Evolutionary conservation across 163 green algal species (phyloP), one percentile per base, ranked within the genome.

Genomic region (Botryococcus braunii): DNA sequence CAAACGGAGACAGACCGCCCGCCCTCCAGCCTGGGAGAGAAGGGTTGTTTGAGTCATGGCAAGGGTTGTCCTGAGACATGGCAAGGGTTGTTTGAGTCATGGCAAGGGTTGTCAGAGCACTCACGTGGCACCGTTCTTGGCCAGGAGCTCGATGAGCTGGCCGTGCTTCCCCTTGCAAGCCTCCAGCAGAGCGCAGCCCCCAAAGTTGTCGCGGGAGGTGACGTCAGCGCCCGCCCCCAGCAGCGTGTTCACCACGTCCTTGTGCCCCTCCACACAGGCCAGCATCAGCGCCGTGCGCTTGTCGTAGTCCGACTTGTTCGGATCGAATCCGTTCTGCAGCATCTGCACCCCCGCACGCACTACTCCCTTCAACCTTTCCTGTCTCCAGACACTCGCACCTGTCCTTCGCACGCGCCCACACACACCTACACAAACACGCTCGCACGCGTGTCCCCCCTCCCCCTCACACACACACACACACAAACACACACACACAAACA

Each of bases 221-320:
- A 58, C 60, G 25, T 78, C 48, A 32, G 71, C 71, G 0, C 69
- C 68, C 17, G 74, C 68, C 0, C 63, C 56, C 41, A 82, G 62
- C 59, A 84, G 66, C 55, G 69, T 6, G 5, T 67, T 21, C 29
- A 70, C 66, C 17, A 78, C 69, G 1, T 65, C 70, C 5, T 27
- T 62, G 55, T 85, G 75, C 29, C 76, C 73, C 39, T 75, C 69
- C 5, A 62, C 65, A 13, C 40, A 61, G 4, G 56, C 73, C 70
- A 84, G 72, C 79, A 85, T 85, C 8, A 85, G 70, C 5, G 47
- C 79, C 0, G 79, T 84, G 48, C 79, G 69, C 23, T 69, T 71
- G 46, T 85, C 76, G 46, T 85, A 85, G 52, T 85, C 79, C 3
- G 68, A 37, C 5, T 39, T 65, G 66, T 84, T 69, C 3, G 59